Evolutionary conservation across 2,329 filamentous ascomycete genomes (phyloP).

Genomic region (Colletotrichum sp.): DNA sequence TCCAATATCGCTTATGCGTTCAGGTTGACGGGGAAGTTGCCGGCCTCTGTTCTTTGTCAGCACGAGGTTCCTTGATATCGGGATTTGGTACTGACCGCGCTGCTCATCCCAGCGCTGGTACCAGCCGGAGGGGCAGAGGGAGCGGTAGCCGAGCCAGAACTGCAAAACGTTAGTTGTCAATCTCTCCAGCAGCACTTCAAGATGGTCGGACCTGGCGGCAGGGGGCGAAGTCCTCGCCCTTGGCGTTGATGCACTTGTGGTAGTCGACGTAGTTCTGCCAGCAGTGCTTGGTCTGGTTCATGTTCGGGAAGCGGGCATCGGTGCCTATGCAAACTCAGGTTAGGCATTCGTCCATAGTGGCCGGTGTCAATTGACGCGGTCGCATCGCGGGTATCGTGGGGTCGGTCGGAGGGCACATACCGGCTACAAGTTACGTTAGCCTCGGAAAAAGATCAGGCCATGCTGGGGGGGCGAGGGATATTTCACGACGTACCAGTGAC

Average conservation of each 20-base stretch:
- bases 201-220: constrained; percentile 81
- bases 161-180: constrained; percentile 43
- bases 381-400: constrained; percentile 25
- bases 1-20: constrained; percentile 53
- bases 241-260: constrained; percentile 98
- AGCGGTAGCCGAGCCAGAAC: constrained; percentile 97
- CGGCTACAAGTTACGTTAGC: constrained; percentile 49
- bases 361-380: constrained; percentile 31
- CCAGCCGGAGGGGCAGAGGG: constrained; percentile 96
- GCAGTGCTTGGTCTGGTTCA: constrained; percentile 99
- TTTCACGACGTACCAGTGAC: constrained; percentile 82
- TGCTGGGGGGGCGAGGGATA: constrained; percentile 36
- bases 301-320: constrained; percentile 98
- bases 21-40: constrained; percentile 71
- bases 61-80: background rate
- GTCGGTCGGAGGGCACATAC: constrained; percentile 37
- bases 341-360: background rate
- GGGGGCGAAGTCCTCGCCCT: constrained; percentile 97
- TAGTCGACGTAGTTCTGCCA: constrained; percentile 99
- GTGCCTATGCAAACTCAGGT: constrained; percentile 70
- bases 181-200: background rate
- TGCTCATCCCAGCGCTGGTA: constrained; percentile 95
- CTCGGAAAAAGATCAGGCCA: constrained; percentile 40
- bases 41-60: constrained; percentile 56
- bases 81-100: constrained; percentile 69